Base-by-base conservation (phyloP, 768 basidiomycete species). In the Gloeophyllum trabeum region DNA sequence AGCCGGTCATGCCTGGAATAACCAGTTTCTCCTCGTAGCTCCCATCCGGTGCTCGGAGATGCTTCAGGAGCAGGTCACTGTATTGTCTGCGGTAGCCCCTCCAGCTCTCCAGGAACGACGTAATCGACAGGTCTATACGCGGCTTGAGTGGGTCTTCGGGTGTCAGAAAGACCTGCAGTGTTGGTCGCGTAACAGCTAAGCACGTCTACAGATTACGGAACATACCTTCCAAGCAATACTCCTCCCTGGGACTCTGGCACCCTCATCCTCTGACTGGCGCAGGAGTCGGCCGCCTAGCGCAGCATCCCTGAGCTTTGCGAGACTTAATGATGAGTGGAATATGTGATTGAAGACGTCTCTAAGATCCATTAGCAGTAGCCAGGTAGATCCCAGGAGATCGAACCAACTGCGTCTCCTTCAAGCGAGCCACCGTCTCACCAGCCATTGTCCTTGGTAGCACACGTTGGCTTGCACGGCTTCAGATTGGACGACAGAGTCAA, bases 181-280 rank as follows among this genome's bases (percentile, higher is more conserved):
- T 43, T 43, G 38, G 45, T 32, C 46, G 47, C 28, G n/a, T 22
- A 25, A 6, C 25, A 19, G 41, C 12, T 25, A 18, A 6, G 44
- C 25, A 6, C 24, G 19, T 24, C 26, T 39, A 13, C 10, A 30
- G 14, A 26, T 14, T 34, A 14, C 22, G 16, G 6, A 52, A n/a
- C 55, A 47, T 48, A 82, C 87, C 81, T 90, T 91, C 88, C 88
- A 91, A 40, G 76, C 78, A 43, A 91, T 60, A 59, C 87, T 88
- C 52, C 88, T 68, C n/a, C 88, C 88, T 43, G 74, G 59, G 5
- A 83, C 64, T 38, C 71, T 76, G n/a, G 53, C 44, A 24, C 66
- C 55, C 2, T 61, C 54, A 42, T 59, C 61, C 42, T 67, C 61
- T 3, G 62, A 55, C 20, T 62, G 52, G 39, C 59, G 54, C 48